Base-by-base conservation (phyloP, 2,329 filamentous ascomycete species). In the Coleophoma crateriformis region DNA sequence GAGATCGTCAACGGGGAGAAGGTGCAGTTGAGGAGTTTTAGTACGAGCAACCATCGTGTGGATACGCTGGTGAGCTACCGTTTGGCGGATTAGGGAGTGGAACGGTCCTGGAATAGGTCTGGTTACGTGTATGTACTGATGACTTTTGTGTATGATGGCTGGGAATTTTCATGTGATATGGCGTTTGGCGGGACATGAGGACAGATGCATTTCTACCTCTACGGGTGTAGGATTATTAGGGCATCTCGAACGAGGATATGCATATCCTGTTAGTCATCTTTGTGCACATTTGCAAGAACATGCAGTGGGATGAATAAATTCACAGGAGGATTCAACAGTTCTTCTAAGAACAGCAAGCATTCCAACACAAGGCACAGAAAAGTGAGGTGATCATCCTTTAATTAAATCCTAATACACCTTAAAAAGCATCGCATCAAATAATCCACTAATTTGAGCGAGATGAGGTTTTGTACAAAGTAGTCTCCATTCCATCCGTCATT, bases 61-160 rank as follows among this genome's bases (percentile, higher is more conserved):
- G 94, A 96, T 65, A 99, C 94, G 1, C 71, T 97, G 57, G 94
- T 99, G 49, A 96, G 90, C 73, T 99, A 99, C 69, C 82, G 90
- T 62, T 66, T 85, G 55, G 67, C 67, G 3, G 71, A 79, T 52
- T 69, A 62, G 70, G 39, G 32, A 11, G 14, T 5, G 27, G 32
- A n/a, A 14, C 32, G 41, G 20, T 33, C 11, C 14, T 32, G 41
- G 20, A n/a, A 33, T 12, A 11, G 14, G 8, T 41, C n/a, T 8
- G 39, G 19, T 41, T 17, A 22, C 22, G 39, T 41, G 19, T 41
- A 22, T 15, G 39, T 41, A 41, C 13, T 13, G 14, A 13, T 17
- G 15, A 41, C 22, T 17, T 19, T 39, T 11, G 14, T 41, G 14
- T 22, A 13, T 41, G 39, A 17, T 41, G 39, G 39, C 19, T 19